Evolutionary conservation across 768 basidiomycete species (phyloP).

Genomic region (Mycena venus): DNA sequence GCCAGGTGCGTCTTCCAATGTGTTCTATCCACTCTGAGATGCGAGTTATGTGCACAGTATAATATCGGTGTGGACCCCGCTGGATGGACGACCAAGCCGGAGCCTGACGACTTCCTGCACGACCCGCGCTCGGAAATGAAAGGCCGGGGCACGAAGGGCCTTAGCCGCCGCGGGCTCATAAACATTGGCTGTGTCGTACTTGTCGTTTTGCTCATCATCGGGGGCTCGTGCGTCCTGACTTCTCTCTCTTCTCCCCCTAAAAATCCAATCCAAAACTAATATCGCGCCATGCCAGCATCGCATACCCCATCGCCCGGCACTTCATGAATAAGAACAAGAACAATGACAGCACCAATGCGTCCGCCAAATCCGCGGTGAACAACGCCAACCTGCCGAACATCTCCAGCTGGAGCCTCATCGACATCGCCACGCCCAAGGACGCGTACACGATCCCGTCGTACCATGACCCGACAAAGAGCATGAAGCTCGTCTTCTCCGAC

Average conservation of each 20-base stretch:
- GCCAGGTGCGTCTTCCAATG: conserved; percentile 16
- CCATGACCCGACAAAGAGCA: conserved; percentile 36
- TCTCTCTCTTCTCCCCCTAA: neutral
- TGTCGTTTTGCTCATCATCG: conserved; percentile 13
- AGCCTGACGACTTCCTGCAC: conserved; percentile 24
- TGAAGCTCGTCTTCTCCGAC: conserved; percentile 80
- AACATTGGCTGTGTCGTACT: conserved; percentile 21
- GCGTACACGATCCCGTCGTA: conserved; percentile 55
- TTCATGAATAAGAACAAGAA: neutral
- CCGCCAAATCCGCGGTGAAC: conserved; percentile 12
- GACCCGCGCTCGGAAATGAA: conserved; percentile 13
- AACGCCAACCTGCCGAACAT: conserved; percentile 25
- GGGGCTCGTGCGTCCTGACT: conserved; percentile 20
- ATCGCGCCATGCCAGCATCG: conserved; percentile 15
- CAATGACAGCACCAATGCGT: neutral
- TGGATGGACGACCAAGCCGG: conserved; percentile 16
- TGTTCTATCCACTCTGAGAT: conserved; percentile 17
- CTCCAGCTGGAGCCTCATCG: conserved; percentile 39
- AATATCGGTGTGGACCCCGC: conserved; percentile 17
- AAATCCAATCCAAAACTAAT: conserved; percentile 3
- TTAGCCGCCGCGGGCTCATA: neutral
- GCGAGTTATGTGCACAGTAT: conserved; percentile 5
- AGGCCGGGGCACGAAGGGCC: neutral
- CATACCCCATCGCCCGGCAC: conserved; percentile 16
- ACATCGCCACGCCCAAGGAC: conserved; percentile 69